phyloP scores from a whole-genome alignment of 768 basidiomycete species.

The Hemileccinum rubropunctum region DNA sequence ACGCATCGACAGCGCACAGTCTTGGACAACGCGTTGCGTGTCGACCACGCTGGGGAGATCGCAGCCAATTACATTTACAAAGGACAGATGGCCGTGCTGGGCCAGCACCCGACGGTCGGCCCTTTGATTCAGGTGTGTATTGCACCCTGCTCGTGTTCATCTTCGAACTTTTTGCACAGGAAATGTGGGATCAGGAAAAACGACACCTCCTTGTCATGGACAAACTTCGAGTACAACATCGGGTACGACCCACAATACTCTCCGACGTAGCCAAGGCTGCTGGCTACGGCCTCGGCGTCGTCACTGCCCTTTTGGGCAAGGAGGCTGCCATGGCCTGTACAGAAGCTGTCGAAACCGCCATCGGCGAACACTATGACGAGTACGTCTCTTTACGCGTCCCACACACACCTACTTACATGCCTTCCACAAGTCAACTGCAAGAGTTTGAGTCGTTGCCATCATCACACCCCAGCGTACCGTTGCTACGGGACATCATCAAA shows the following conservation, averaged over 20 bases:
- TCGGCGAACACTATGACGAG: conserved; percentile 99
- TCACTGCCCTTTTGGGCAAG: conserved; percentile 83
- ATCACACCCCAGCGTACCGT: conserved; percentile 73
- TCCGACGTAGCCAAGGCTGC: conserved; percentile 83
- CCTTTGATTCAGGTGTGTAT: conserved; percentile 70
- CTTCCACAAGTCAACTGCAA: conserved; percentile 66
- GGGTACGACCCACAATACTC: conserved; percentile 78
- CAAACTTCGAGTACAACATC: conserved; percentile 79
- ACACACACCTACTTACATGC: conserved; percentile 3
- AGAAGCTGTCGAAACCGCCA: conserved; percentile 96
- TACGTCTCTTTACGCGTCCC: conserved; percentile 40
- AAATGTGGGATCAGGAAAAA: conserved; percentile 97
- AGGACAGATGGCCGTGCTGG: conserved; percentile 78
- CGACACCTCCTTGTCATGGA: conserved; percentile 88
- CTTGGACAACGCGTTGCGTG: conserved; percentile 71
- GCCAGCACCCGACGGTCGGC: conserved; percentile 51
- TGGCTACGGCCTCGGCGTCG: conserved; percentile 83
- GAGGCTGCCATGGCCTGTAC: conserved; percentile 99
- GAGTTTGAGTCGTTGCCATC: conserved; percentile 61
- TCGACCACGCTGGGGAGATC: conserved; percentile 94
- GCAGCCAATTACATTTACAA: conserved; percentile 96
- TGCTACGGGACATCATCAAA: conserved; percentile 66
- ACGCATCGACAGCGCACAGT: conserved; percentile 44
- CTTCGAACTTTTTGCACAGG: conserved; percentile 44
- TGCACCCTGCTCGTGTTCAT: neutral